Evolutionary conservation across 1,284 basidiomycete species (phyloP), one percentile per base, ranked within the genome.

Genomic region (Rhodotorula sp.): DNA sequence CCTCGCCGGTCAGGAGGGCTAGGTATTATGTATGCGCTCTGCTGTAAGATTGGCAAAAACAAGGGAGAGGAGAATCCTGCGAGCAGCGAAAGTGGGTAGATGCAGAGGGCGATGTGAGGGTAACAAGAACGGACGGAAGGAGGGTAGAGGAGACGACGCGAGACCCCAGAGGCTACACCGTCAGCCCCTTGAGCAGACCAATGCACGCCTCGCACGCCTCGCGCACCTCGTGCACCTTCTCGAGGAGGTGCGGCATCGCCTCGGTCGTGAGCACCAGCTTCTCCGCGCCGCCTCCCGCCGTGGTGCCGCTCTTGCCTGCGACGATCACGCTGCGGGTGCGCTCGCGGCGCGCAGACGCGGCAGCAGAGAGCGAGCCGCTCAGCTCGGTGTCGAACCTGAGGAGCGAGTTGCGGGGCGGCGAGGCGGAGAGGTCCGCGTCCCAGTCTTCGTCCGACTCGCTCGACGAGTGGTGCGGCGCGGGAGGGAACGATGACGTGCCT

Each of bases 241-340:
- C 64, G 27, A 79, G 56, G 25, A 79, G 59, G 15, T 54, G 60
- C 36, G 78, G 78, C 75, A 79, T 79, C 39, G 75, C 75, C 53
- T 78, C 78, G 22, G 76, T 73, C 32, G 78, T 77, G 53, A 78
- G 50, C 17, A 71, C 67, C 61, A 77, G 60, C 61, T 56, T 64
- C n/a, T 29, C 69, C 22, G n/a, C 48, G 25, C 3, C 29, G 17
- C 29, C 56, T 13, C 1, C 22, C 13, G 12, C 53, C 0, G n/a
- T 54, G 19, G 32, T 27, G 34, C 37, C 56, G 3, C n/a, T 9
- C 2, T 8, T 48, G 34, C 57, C 32, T 2, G 27, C 15, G 3
- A 36, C 44, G 39, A 58, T 44, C 39, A 53, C 61, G 8, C 32
- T 46, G 17, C 53, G 53, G 0, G 48, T 39, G 25, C 61, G 48